A percentile compares a stretch with the other conserved stretches of the same genome.
Evolutionary conservation across 2,329 filamentous ascomycete genomes (phyloP).

Genomic region (Podosphaera fusca): DNA sequence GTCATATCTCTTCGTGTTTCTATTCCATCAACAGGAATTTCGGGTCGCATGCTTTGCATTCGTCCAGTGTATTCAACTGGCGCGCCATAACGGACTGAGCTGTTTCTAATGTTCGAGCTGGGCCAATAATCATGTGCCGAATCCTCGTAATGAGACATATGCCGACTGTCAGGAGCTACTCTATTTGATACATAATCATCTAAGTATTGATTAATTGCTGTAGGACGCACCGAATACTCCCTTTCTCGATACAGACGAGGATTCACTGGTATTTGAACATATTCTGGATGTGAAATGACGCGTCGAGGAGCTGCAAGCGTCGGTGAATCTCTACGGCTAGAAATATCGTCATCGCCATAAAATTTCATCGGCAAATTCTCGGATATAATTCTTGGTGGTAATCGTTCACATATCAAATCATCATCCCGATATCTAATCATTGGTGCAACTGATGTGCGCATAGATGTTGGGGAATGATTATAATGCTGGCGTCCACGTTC

Average conservation of each 20-base stretch:
- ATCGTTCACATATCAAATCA: conserved; percentile 42
- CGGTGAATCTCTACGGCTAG: conserved; percentile 28
- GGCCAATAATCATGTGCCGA: conserved; percentile 24
- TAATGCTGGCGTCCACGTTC: conserved; percentile 64
- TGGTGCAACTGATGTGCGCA: conserved; percentile 31
- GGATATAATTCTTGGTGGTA: conserved; percentile 11
- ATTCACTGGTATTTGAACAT: conserved; percentile 20
- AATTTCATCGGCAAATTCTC: conserved; percentile 9
- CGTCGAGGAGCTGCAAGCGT: conserved; percentile 26
- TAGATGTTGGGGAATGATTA: conserved; percentile 25
- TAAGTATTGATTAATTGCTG: conserved; percentile 9
- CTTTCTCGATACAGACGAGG: conserved; percentile 31
- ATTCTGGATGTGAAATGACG: conserved; percentile 39
- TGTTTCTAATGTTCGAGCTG: conserved; percentile 32
- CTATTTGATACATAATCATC: conserved; percentile 24
- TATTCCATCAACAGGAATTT: conserved; percentile 19
- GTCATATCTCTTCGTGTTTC: conserved; percentile 12
- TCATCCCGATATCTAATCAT: conserved; percentile 24
- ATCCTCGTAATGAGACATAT: conserved; percentile 21
- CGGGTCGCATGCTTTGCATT: conserved; percentile 21
- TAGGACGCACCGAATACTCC: conserved; percentile 31
- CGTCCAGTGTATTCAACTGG: conserved; percentile 20
- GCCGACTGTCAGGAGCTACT: conserved; percentile 9
- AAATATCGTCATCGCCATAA: conserved; percentile 13
- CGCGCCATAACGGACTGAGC: conserved; percentile 21